These are phyloP conservation scores for Aegilops umbellulata DNA, from an alignment of 176 grass and related monocot species.

Conservation along the genomic window DNA sequence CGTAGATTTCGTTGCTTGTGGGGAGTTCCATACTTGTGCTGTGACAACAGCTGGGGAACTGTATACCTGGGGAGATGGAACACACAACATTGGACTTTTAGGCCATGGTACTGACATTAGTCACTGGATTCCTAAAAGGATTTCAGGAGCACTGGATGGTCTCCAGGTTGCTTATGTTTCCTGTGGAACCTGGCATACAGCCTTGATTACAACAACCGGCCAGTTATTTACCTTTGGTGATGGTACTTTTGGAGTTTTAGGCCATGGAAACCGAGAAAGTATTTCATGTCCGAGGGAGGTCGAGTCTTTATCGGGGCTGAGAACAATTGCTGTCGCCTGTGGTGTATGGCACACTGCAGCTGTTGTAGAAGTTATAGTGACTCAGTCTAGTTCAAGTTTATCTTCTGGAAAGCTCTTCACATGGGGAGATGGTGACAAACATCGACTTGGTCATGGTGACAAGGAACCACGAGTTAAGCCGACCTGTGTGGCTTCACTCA, in stretches of 20 bases:
- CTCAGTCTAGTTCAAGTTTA: constrained; percentile 63
- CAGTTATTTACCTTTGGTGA: constrained; percentile 94
- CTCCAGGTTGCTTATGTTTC: constrained; percentile 72
- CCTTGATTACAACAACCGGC: constrained; percentile 72
- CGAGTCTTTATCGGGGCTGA: constrained; percentile 77
- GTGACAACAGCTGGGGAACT: constrained; percentile 78
- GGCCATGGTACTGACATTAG: constrained; percentile 78
- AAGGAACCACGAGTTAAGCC: constrained; percentile 88
- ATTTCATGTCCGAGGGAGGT: constrained; percentile 72
- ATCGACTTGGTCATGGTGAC: constrained; percentile 93
- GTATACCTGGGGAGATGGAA: constrained; percentile 95
- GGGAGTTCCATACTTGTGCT: constrained; percentile 95
- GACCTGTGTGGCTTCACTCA: constrained; percentile 93
- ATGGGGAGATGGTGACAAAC: constrained; percentile 98
- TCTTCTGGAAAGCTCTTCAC: constrained; percentile 93
- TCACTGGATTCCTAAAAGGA: constrained; percentile 99
- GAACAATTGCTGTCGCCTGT: constrained; percentile 80
- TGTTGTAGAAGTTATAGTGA: constrained; percentile 80
- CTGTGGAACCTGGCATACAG: constrained; percentile 98
- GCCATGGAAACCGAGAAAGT: constrained; percentile 75
- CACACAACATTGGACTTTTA: constrained; percentile 83
- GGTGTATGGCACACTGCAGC: constrained; percentile 96
- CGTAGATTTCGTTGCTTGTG: constrained; percentile 72
- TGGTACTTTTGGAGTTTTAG: constrained; percentile 96
- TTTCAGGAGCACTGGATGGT: constrained; percentile 75